These are phyloP conservation scores for Diaporthe ilicicola DNA, from an alignment of 2,329 filamentous ascomycete genomes.

Conservation along the genomic window DNA sequence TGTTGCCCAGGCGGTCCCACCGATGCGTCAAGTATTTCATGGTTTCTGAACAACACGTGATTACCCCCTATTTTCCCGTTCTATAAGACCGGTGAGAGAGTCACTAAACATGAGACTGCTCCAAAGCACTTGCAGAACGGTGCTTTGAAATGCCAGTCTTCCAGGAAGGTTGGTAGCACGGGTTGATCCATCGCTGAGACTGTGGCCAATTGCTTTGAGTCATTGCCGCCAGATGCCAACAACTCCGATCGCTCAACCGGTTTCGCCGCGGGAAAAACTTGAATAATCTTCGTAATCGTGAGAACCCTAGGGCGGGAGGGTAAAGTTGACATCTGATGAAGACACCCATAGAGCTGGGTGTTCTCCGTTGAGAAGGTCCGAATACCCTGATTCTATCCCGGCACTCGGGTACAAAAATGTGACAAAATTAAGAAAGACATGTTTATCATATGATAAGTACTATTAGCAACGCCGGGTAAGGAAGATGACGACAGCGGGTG, in stretches of 20 bases:
- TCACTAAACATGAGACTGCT: background rate
- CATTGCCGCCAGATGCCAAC: background rate
- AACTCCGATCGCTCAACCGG: background rate
- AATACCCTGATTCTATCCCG: background rate
- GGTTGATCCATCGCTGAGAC: background rate
- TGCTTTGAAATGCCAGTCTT: background rate
- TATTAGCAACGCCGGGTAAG: background rate
- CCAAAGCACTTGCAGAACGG: background rate
- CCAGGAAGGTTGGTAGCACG: background rate
- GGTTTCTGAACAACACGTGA: background rate
- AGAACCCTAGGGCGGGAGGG: background rate
- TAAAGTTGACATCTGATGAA: background rate
- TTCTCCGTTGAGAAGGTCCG: no score
- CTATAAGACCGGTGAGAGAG: constrained; percentile 2
- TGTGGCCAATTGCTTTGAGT: background rate
- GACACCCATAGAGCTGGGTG: background rate
- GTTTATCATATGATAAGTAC: background rate
- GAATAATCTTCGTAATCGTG: background rate
- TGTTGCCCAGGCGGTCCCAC: background rate
- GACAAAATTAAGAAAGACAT: background rate
- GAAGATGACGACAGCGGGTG: constrained; percentile 18
- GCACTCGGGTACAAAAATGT: background rate
- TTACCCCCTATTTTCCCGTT: background rate
- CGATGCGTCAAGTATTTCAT: background rate
- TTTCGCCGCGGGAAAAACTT: background rate